These are phyloP conservation scores for Rhododendron ferrugineum DNA, from an alignment of 148 eudicot species.

Conservation along the genomic window DNA sequence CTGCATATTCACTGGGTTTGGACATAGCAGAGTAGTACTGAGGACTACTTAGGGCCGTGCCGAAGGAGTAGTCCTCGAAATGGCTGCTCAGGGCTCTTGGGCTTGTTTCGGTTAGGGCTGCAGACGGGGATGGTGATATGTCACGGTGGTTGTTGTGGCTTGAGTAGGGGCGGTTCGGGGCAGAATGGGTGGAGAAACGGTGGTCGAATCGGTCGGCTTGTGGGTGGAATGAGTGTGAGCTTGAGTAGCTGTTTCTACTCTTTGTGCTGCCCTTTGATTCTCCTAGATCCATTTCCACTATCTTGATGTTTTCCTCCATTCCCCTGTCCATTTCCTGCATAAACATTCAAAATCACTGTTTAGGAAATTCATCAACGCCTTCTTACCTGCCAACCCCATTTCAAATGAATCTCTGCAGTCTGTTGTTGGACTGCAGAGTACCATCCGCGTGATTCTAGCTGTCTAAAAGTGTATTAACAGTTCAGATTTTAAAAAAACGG, in stretches of 20 bases:
- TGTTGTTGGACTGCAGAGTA: too few relatives aligned
- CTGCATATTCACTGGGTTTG: slow-evolving; percentile 46
- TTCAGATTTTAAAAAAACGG: too few relatives aligned
- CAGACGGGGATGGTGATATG: slow-evolving; percentile 64
- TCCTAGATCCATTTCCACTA: slow-evolving; percentile 87
- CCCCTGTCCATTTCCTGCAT: slow-evolving; percentile 52
- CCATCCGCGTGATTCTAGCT: too few relatives aligned
- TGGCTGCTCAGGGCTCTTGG: slow-evolving; percentile 70
- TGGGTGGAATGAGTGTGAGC: slow-evolving; percentile 35
- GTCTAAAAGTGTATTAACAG: too few relatives aligned
- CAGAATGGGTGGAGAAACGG: slow-evolving; percentile 39
- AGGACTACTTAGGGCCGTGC: slow-evolving; percentile 74
- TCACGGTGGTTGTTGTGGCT: slow-evolving; percentile 42
- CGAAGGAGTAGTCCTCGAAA: slow-evolving; percentile 62
- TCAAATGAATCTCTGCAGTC: too few relatives aligned
- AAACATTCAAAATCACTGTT: neutral
- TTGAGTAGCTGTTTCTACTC: slow-evolving; percentile 43
- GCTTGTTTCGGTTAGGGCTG: slow-evolving; percentile 57
- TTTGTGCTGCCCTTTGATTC: slow-evolving; percentile 35
- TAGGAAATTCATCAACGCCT: neutral
- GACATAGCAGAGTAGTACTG: slow-evolving; percentile 50
- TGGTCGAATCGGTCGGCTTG: slow-evolving; percentile 34
- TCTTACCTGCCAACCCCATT: neutral
- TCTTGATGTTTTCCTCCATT: slow-evolving; percentile 79
- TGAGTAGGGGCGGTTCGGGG: slow-evolving; percentile 18